A percentile compares a stretch with the other conserved stretches of the same genome.
Conservation (phyloP, 2,329 filamentous ascomycete species). For the Epichloe hybrida region DNA sequence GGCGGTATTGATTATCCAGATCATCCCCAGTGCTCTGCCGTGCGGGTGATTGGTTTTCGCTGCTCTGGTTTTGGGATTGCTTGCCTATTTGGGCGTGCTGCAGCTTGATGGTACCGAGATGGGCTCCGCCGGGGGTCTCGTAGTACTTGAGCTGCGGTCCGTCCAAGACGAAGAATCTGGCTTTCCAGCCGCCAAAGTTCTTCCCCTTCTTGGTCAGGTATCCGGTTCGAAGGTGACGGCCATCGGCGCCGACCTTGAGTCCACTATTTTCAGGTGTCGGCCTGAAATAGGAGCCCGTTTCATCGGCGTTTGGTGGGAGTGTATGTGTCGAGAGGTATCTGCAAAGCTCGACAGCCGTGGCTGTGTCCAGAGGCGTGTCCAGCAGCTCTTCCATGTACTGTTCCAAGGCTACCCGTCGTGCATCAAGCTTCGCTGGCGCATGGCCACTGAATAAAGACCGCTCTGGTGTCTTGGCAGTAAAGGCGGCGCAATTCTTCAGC, state of each 20-base stretch:
- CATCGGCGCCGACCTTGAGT: constrained; percentile 40
- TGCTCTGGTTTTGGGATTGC: constrained; percentile 46
- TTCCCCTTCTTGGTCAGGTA: constrained; percentile 96
- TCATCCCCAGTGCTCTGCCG: constrained; percentile 49
- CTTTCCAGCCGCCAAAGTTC: constrained; percentile 98
- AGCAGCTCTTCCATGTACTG: constrained; percentile 75
- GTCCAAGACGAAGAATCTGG: constrained; percentile 50
- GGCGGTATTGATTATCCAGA: constrained; percentile 83
- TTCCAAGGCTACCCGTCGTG: constrained; percentile 67
- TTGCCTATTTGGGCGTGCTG: constrained; percentile 87
- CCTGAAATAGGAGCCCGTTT: constrained; percentile 24
- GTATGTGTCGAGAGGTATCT: constrained; percentile 65
- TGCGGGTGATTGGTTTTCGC: constrained; percentile 45
- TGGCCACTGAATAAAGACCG: constrained; percentile 80
- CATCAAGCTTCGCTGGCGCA: constrained; percentile 85
- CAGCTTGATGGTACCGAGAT: constrained; percentile 87
- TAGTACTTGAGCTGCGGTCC: constrained; percentile 67
- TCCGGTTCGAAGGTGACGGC: constrained; percentile 63
- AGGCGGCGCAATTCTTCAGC: constrained; percentile 58
- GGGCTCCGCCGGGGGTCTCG: constrained; percentile 77
- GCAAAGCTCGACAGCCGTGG: constrained; percentile 69
- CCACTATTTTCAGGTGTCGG: constrained; percentile 14
- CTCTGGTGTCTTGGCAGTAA: constrained; percentile 69
- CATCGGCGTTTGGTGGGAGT: constrained; percentile 48
- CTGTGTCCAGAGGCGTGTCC: constrained; percentile 66